Evolutionary conservation across 352 stramenopile species (phyloP), one percentile per base, ranked within the genome.

Genomic region (Globisporangium uncinulatum): DNA sequence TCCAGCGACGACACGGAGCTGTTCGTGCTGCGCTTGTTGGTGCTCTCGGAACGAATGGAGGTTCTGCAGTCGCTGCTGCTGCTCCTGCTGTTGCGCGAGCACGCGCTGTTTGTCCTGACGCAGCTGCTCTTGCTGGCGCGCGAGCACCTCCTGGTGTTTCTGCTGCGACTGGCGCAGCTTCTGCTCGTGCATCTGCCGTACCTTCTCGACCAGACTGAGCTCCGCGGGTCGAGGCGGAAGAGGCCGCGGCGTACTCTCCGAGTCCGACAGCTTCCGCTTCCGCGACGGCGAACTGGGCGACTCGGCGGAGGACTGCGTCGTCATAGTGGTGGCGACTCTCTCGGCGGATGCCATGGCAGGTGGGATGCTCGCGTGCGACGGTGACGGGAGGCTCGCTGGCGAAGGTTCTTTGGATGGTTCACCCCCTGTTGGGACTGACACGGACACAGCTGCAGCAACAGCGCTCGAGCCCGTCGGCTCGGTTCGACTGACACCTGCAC

Each of bases 111-210:
- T 32, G 19, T 51, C 62, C 45, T 21, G 49, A 37, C 0, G 31
- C 0, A 15, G 46, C 48, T 20, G 46, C 36, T 47, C 63, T 61
- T 19, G 34, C 34, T 39, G 41, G 17, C 41, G 52, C 14, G 34
- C 61, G 43, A 34, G 55, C 41, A 29, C 49, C 55, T 60, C 53
- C 63, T 46, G 44, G 58, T 63, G 53, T 4, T 55, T 62, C n/a
- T 52, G 54, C 14, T 59, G 54, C 34, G 46, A 31, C 36, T 21
- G 11, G 20, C 51, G 37, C 15, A 46, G 32, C 29, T 51, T 59
- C 52, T 66, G 48, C 41, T 79, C 73, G 45, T 79, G 72, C 72
- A 80, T 73, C 32, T 62, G 59, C 36, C 72, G 66, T 4, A 86
- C 65, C 43, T 62, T 61, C 41, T 83, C 76, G 59, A 82, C 76